phyloP scores from a whole-genome alignment of 805 yeast species.

The Myxozyma udenii region DNA sequence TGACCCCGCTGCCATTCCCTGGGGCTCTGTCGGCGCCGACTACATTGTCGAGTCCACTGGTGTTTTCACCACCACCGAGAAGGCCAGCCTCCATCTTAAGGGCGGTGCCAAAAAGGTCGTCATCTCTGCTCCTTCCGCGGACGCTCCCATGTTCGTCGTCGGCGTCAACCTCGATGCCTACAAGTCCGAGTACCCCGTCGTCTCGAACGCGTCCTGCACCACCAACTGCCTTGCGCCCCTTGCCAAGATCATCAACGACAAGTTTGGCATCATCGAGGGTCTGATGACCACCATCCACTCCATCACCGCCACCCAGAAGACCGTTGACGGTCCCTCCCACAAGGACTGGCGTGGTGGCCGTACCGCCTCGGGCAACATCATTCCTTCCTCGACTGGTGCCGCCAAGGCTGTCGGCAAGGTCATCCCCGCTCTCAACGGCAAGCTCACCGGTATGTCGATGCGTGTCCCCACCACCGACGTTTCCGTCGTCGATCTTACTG shows the following conservation, averaged over 20 bases:
- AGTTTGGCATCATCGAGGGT: constrained; percentile 85
- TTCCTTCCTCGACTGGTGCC: constrained; percentile 95
- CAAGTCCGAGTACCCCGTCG: constrained; percentile 68
- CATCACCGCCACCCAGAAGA: constrained; percentile 93
- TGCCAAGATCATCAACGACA: constrained; percentile 84
- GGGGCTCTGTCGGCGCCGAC: constrained; percentile 77
- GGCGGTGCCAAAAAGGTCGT: constrained; percentile 95
- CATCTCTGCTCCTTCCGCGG: constrained; percentile 90
- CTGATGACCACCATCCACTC: constrained; percentile 96
- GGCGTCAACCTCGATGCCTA: constrained; percentile 85
- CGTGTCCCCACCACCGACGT: constrained; percentile 94
- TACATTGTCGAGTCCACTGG: constrained; percentile 92
- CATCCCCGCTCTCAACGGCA: constrained; percentile 84
- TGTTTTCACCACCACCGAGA: constrained; percentile 79
- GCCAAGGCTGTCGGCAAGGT: constrained; percentile 98
- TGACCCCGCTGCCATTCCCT: constrained; percentile 84
- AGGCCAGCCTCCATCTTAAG: constrained; percentile 77
- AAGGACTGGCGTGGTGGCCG: constrained; percentile 99
- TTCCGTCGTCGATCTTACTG: constrained; percentile 89
- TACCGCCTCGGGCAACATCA: constrained; percentile 92
- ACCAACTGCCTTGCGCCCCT: constrained; percentile 94
- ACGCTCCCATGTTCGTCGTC: constrained; percentile 92
- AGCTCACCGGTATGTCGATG: constrained; percentile 89
- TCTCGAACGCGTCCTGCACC: constrained; percentile 94
- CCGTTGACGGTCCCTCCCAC: constrained; percentile 95